Evolutionary conservation across 441 rosid species (phyloP).

Genomic region (Gossypium lobatum): DNA sequence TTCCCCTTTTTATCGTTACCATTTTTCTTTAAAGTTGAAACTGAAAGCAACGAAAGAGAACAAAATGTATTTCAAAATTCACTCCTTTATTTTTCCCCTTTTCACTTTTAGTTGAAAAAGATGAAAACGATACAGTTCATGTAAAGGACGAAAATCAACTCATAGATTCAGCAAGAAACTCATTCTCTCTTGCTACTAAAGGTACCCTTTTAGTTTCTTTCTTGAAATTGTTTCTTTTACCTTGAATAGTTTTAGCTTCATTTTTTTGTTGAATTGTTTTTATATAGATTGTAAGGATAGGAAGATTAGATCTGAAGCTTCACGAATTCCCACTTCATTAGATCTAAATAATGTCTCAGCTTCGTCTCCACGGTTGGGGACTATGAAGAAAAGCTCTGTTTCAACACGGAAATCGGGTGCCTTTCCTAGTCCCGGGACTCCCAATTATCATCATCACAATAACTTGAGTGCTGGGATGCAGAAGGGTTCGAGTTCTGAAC

Average conservation of each 20-base stretch:
- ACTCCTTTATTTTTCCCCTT: conserved; percentile 13
- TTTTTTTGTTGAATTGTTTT: not conserved
- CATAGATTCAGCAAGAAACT: conserved; percentile 72
- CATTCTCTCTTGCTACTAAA: conserved; percentile 81
- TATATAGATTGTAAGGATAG: conserved; percentile 68
- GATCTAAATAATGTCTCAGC: conserved; percentile 68
- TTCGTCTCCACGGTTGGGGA: conserved; percentile 60
- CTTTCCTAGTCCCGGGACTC: conserved; percentile 89
- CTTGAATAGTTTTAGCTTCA: not conserved
- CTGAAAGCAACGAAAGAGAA: conserved; percentile 14
- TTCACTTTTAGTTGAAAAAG: conserved; percentile 43
- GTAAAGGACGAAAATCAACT: conserved; percentile 43
- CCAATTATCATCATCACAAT: conserved; percentile 44
- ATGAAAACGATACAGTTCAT: conserved; percentile 30
- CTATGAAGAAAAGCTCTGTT: conserved; percentile 44
- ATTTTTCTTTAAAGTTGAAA: conserved; percentile 8
- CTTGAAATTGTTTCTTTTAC: not conserved
- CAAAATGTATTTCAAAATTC: conserved; percentile 21
- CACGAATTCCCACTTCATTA: conserved; percentile 61
- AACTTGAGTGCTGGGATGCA: conserved; percentile 45
- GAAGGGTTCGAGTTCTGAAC: conserved; percentile 94
- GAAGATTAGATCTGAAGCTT: conserved; percentile 76
- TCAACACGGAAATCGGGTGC: conserved; percentile 47
- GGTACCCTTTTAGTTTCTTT: conserved; percentile 30
- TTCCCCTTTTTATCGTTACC: not conserved